These are phyloP conservation scores for Triglochin maritima DNA, from an alignment of 106 monocot genomes.

Conservation along the genomic window DNA sequence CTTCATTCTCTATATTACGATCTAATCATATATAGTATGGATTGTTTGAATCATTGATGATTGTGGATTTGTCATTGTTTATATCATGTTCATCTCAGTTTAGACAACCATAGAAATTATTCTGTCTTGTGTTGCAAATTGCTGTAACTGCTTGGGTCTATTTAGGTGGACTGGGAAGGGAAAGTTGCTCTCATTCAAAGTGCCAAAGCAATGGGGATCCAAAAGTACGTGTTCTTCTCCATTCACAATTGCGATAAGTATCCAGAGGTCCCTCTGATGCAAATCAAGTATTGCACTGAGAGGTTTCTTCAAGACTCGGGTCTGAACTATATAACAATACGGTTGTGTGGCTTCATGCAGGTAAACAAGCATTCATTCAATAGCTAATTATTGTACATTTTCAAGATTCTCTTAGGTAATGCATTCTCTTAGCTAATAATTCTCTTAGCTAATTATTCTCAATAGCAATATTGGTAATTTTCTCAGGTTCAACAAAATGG, in stretches of 20 bases:
- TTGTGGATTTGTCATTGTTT: too few relatives aligned
- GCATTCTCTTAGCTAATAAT: too few relatives aligned
- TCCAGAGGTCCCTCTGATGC: slow-evolving; percentile 97
- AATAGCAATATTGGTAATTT: too few relatives aligned
- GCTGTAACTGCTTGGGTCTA: slow-evolving; percentile 15
- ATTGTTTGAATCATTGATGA: too few relatives aligned
- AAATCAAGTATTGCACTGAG: slow-evolving; percentile 94
- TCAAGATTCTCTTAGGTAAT: too few relatives aligned
- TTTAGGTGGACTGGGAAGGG: slow-evolving; percentile 99
- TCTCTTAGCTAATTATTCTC: too few relatives aligned
- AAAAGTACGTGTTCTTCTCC: slow-evolving; percentile 94
- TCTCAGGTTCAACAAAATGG: too few relatives aligned
- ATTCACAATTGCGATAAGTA: slow-evolving; percentile 98
- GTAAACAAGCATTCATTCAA: slow-evolving; percentile 16
- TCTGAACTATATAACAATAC: slow-evolving; percentile 69
- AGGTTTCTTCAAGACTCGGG: slow-evolving; percentile 87
- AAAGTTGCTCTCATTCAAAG: slow-evolving; percentile 98
- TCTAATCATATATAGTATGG: too few relatives aligned
- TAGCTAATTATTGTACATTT: too few relatives aligned
- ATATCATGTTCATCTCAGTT: too few relatives aligned
- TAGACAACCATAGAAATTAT: too few relatives aligned
- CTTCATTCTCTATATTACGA: not conserved
- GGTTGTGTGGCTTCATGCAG: slow-evolving; percentile 99
- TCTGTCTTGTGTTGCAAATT: not conserved
- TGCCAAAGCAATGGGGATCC: slow-evolving; percentile 96